Evolutionary conservation across 225 moss, liverwort and hornwort species (phyloP).

Genomic region (Polytrichum commune): DNA sequence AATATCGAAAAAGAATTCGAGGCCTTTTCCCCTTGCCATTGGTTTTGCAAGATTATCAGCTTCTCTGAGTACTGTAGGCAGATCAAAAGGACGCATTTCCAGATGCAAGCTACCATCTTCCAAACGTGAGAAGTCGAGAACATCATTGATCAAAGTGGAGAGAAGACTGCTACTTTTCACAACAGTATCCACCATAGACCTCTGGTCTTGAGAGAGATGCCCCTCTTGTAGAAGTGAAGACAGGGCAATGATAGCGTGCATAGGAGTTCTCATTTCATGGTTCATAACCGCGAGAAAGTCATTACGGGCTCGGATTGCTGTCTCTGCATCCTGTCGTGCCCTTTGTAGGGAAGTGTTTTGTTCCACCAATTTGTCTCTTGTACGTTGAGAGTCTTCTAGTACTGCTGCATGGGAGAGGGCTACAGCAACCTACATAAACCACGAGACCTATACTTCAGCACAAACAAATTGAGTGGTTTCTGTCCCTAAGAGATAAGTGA

Average conservation of each 20-base stretch:
- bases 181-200: constrained; percentile 89
- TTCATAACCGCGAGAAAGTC: constrained; percentile 96
- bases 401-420: constrained; percentile 95
- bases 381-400: constrained; percentile 86
- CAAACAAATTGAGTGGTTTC: no score
- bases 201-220: constrained; percentile 61
- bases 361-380: constrained; percentile 71
- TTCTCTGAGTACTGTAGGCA: constrained; percentile 69
- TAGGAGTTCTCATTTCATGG: constrained; percentile 97
- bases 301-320: constrained; percentile 81
- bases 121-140: constrained; percentile 86
- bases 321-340: constrained; percentile 79
- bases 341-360: constrained; percentile 78
- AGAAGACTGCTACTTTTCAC: constrained; percentile 96
- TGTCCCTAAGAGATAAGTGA: no score
- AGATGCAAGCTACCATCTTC: constrained; percentile 82
- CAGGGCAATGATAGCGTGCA: constrained; percentile 93
- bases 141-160: constrained; percentile 90
- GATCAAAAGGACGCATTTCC: constrained; percentile 68
- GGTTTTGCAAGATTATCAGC: constrained; percentile 92
- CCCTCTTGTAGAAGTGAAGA: constrained; percentile 88
- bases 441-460: no score
- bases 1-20: constrained; percentile 48
- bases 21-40: constrained; percentile 62
- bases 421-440: constrained; percentile 68